Base-by-base conservation (phyloP, 1,139 yeast genomes). In the Pichia sp. region DNA sequence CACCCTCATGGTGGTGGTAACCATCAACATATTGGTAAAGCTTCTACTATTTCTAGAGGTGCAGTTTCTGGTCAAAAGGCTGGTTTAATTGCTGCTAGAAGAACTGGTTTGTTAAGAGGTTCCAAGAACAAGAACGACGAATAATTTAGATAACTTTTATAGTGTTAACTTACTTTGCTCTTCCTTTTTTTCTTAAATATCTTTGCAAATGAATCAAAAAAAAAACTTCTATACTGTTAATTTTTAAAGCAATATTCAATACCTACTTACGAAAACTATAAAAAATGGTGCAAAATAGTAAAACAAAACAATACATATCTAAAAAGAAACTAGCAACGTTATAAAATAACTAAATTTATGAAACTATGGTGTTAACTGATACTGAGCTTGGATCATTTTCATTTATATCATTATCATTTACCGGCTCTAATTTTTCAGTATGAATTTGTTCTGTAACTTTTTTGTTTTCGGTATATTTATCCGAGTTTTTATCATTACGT, bases 1-100 rank as follows among this genome's bases (percentile, higher is more conserved):
- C 97, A 90, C 81, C 97, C 97, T 73, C 97, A 90, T 76, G 98
- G 98, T 86, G 98, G 98, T 90, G 98, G 98, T 92, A 92, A 92
- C 97, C 98, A 92, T 79, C 98, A 92, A 82, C 98, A 92, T 76
- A 92, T 92, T 82, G 97, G 98, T 90, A 92, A 92, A 85, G 97
- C 98, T 71, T 92, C 98, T 67, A 92, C 98, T 70, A 92, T 92
- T 69, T 84, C 96, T 65, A 89, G 98, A 86, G 96, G 96, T 75
- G 97, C 98, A 66, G 98, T 92, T 73, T 79, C 98, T 68, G 98
- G 98, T 89, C 98, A 92, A 82, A 92, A 92, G 95, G 96, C 95
- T 73, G 98, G 98, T 92, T 89, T 92, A 72, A 92, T 92, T 72
- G 98, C 98, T 69, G 98, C 98, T 73, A 90, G 98, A 87, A 89